These are phyloP conservation scores for Pichia sp. DNA, from an alignment of 1,139 yeast species.

Conservation along the genomic window DNA sequence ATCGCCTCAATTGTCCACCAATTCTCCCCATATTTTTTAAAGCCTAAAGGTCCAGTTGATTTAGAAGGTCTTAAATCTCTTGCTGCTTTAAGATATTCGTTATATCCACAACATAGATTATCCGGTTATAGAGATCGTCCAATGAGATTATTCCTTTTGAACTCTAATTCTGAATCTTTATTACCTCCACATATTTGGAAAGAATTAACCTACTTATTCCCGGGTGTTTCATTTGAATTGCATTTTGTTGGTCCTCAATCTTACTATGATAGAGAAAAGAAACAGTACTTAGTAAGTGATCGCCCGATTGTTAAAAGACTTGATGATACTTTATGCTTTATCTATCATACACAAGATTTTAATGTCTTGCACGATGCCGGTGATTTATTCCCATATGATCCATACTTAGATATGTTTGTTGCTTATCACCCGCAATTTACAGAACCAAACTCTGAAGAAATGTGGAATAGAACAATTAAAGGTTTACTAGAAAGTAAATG, in stretches of 20 bases:
- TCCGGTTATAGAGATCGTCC: constrained; percentile 76
- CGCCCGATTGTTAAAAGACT: constrained; percentile 66
- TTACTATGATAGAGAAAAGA: constrained; percentile 59
- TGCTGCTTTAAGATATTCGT: constrained; percentile 83
- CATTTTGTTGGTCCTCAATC: constrained; percentile 95
- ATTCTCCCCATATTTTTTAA: constrained; percentile 72
- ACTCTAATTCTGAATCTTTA: constrained; percentile 91
- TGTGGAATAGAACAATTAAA: constrained; percentile 78
- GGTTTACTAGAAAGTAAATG: constrained; percentile 90
- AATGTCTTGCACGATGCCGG: constrained; percentile 85
- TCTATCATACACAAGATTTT: constrained; percentile 86
- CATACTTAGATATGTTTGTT: constrained; percentile 87
- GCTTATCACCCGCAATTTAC: constrained; percentile 93
- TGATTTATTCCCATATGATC: constrained; percentile 96
- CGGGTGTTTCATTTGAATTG: constrained; percentile 72
- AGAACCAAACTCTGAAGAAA: constrained; percentile 69
- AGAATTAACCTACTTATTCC: constrained; percentile 82
- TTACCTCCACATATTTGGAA: constrained; percentile 95
- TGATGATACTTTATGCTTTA: constrained; percentile 68
- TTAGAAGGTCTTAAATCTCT: constrained; percentile 88
- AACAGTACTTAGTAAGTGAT: constrained; percentile 44
- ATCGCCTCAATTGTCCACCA: constrained; percentile 79
- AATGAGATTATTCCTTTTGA: constrained; percentile 78
- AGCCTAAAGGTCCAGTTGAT: constrained; percentile 83
- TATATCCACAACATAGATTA: constrained; percentile 65